phyloP scores from a whole-genome alignment of 2,329 filamentous ascomycete species.

The Mycocentrospora acerina region DNA sequence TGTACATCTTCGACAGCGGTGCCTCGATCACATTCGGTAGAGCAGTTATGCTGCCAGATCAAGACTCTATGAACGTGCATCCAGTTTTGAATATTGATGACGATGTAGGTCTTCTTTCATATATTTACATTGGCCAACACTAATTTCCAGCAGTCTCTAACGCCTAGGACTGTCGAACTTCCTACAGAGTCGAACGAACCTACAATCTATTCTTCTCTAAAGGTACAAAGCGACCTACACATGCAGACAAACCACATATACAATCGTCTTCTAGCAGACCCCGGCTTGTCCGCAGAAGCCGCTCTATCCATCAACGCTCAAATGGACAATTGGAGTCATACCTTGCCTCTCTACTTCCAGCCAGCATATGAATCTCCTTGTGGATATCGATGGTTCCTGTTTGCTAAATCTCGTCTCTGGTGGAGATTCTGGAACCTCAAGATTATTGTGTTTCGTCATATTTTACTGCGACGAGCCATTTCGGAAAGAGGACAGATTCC shows the following conservation, averaged over 20 bases:
- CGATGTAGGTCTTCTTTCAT: constrained; percentile 10
- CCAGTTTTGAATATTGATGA: constrained; percentile 23
- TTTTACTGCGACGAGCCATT: constrained; percentile 24
- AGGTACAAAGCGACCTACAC: constrained; percentile 23
- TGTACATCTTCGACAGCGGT: constrained; percentile 30
- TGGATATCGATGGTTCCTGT: constrained; percentile 19
- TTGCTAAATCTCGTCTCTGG: constrained; percentile 25
- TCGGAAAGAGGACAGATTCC: constrained; percentile 22
- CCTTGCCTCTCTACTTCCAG: constrained; percentile 21
- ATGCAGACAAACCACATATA: constrained; percentile 27
- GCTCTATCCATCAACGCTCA: constrained; percentile 20
- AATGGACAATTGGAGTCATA: constrained; percentile 21
- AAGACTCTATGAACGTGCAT: constrained; percentile 28
- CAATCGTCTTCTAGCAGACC: constrained; percentile 24
- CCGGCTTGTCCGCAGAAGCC: constrained; percentile 25
- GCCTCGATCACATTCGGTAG: constrained; percentile 28
- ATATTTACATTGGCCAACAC: neutral
- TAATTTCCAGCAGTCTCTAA: constrained; percentile 17
- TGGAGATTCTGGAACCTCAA: constrained; percentile 31
- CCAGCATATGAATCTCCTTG: constrained; percentile 6
- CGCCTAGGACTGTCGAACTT: constrained; percentile 18
- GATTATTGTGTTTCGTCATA: constrained; percentile 28
- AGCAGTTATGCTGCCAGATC: constrained; percentile 26
- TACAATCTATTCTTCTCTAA: constrained; percentile 24
- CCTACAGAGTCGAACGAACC: constrained; percentile 18